Conservation (phyloP, 352 stramenopile genomes). For the Peronospora destructor region DNA sequence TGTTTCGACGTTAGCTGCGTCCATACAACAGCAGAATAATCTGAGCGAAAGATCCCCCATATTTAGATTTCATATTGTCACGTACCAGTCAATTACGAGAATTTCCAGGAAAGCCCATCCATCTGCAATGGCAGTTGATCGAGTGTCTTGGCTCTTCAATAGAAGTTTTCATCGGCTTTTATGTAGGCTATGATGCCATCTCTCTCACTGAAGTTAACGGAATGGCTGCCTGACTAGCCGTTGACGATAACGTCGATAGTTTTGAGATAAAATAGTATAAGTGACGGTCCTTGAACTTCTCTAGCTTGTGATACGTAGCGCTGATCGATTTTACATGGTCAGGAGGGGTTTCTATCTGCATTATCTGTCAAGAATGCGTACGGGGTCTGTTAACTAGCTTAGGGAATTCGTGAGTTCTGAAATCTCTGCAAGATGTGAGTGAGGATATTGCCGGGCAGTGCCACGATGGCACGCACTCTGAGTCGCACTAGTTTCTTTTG, state of each 20-base stretch:
- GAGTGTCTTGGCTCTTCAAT: too few relatives aligned
- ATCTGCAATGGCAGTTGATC: too few relatives aligned
- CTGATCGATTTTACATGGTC: neutral
- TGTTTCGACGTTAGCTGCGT: conserved; percentile 17
- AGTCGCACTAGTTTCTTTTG: too few relatives aligned
- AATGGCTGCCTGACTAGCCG: neutral
- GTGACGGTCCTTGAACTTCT: neutral
- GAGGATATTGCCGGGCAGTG: conserved; percentile 12
- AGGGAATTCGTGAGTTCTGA: conserved; percentile 5
- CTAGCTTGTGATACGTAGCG: neutral
- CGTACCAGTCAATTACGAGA: too few relatives aligned
- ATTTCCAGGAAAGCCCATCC: neutral
- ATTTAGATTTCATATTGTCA: too few relatives aligned
- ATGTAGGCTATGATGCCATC: too few relatives aligned
- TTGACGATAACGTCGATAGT: neutral
- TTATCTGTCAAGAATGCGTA: neutral
- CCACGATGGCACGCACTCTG: too few relatives aligned
- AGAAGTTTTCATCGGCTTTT: too few relatives aligned
- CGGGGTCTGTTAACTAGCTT: conserved; percentile 4
- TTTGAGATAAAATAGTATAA: neutral
- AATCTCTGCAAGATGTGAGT: conserved; percentile 18
- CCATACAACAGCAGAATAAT: too few relatives aligned
- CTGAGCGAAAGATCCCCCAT: too few relatives aligned
- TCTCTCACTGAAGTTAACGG: neutral
- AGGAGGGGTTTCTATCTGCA: neutral